Evolutionary conservation across 495 filamentous ascomycete genomes (phyloP).

Genomic region (Annulohypoxylon nitens): DNA sequence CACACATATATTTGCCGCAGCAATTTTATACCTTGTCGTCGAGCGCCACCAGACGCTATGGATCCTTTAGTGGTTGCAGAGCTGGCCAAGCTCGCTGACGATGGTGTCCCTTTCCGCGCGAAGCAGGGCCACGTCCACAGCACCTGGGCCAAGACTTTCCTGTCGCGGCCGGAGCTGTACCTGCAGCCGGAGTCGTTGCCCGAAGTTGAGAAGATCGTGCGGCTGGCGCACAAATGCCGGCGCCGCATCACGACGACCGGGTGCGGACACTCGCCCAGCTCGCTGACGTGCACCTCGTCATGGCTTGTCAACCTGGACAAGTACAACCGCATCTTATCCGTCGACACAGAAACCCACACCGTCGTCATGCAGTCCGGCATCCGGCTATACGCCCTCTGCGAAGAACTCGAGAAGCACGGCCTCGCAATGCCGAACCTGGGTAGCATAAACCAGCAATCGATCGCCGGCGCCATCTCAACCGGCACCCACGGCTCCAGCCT

Average conservation of each 20-base stretch:
- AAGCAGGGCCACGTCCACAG: slow-evolving; percentile 78
- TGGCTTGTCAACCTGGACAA: slow-evolving; percentile 96
- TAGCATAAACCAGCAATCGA: slow-evolving; percentile 93
- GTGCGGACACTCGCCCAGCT: slow-evolving; percentile 90
- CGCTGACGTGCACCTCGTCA: slow-evolving; percentile 91
- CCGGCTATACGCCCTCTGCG: slow-evolving; percentile 76
- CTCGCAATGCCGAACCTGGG: slow-evolving; percentile 89
- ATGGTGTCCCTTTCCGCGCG: slow-evolving; percentile 79
- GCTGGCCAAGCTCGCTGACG: slow-evolving; percentile 46
- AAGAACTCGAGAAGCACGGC: slow-evolving; percentile 75
- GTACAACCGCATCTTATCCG: slow-evolving; percentile 76
- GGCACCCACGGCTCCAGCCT: slow-evolving; percentile 93
- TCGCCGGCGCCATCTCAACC: slow-evolving; percentile 92
- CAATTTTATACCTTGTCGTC: slow-evolving; percentile 12
- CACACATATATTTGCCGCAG: background rate
- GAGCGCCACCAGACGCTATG: slow-evolving; percentile 33
- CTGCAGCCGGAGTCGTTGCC: slow-evolving; percentile 80
- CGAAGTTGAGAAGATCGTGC: slow-evolving; percentile 87
- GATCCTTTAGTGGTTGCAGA: slow-evolving; percentile 54
- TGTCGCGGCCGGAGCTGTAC: slow-evolving; percentile 88
- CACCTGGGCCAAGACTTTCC: slow-evolving; percentile 97
- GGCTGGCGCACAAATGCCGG: slow-evolving; percentile 82
- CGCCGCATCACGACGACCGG: slow-evolving; percentile 85
- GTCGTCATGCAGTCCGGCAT: slow-evolving; percentile 90
- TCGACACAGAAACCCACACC: slow-evolving; percentile 72